Conservation (phyloP, 2,329 filamentous ascomycete genomes). For the Coniella lustricola region DNA sequence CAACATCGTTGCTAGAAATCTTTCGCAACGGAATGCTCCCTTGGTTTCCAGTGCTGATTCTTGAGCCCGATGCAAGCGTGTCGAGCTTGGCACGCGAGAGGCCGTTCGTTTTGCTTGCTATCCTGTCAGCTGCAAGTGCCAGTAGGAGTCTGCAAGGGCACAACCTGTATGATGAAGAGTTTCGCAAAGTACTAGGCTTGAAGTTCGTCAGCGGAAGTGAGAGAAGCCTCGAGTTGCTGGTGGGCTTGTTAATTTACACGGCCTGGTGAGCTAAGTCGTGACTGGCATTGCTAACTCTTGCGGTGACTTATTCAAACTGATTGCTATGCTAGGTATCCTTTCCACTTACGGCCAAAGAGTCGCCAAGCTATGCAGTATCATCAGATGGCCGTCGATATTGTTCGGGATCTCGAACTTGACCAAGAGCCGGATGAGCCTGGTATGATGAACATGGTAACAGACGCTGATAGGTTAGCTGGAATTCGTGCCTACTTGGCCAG, state of each 20-base stretch:
- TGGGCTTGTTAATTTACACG: constrained; percentile 51
- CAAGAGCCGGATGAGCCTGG: constrained; percentile 27
- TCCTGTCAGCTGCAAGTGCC: constrained; percentile 44
- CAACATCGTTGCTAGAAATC: constrained; percentile 34
- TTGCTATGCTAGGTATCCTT: constrained; percentile 40
- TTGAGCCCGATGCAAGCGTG: constrained; percentile 35
- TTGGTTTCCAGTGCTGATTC: constrained; percentile 37
- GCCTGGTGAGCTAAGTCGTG: constrained; percentile 37
- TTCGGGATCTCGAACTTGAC: constrained; percentile 43
- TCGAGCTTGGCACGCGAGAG: constrained; percentile 35
- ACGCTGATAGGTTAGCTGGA: constrained; percentile 29
- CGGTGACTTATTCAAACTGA: neutral
- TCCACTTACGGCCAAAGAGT: constrained; percentile 45
- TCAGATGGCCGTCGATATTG: constrained; percentile 44
- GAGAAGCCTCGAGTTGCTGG: constrained; percentile 48
- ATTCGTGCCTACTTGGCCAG: constrained; percentile 40
- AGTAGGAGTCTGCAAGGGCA: constrained; percentile 42
- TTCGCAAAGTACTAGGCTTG: constrained; percentile 47
- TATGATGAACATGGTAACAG: constrained; percentile 16
- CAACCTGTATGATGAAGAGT: constrained; percentile 49
- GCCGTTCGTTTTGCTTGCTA: constrained; percentile 48
- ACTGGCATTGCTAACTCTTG: neutral
- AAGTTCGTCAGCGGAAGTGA: constrained; percentile 52
- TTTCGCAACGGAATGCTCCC: constrained; percentile 37
- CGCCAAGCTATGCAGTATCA: constrained; percentile 44